Conservation (phyloP, 371 early-diverging fungal genomes). For the Amoeboaphelidium protococcarum region DNA sequence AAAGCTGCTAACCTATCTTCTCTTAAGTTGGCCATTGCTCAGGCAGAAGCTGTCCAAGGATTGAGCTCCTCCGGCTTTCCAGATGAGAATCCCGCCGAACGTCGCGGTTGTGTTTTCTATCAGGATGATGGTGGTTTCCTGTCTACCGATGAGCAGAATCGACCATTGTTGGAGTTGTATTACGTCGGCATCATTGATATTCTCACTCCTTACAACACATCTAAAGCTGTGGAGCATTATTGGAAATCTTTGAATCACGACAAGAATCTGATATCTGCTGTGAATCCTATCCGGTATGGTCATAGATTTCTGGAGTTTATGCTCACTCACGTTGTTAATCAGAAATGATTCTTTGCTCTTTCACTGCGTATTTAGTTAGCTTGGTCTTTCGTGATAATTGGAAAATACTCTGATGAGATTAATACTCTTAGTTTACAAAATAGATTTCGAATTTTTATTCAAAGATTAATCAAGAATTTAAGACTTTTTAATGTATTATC, state of each 20-base stretch:
- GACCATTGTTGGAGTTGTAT: constrained; percentile 37
- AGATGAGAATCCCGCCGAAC: constrained; percentile 3
- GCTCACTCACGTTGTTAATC: constrained; percentile 12
- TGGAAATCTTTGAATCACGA: constrained; percentile 53
- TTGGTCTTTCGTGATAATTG: too few species aligned
- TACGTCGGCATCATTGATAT: constrained; percentile 88
- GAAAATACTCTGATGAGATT: too few species aligned
- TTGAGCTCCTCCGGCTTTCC: not conserved
- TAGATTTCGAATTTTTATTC: too few species aligned
- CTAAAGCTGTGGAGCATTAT: constrained; percentile 56
- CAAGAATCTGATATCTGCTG: constrained; percentile 50
- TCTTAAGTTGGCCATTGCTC: not conserved
- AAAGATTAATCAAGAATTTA: too few species aligned
- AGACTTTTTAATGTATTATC: too few species aligned
- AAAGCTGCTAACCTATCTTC: not conserved
- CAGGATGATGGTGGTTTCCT: constrained; percentile 66
- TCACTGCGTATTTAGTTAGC: too few species aligned
- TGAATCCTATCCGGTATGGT: constrained; percentile 56
- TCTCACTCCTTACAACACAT: constrained; percentile 59
- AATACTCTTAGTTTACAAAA: too few species aligned
- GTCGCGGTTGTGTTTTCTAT: constrained; percentile 50
- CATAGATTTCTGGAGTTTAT: constrained; percentile 62
- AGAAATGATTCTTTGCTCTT: too few species aligned
- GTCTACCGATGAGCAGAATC: constrained; percentile 39
- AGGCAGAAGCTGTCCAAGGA: not conserved